These are phyloP conservation scores for Suillus fuscotomentosus DNA, from an alignment of 768 basidiomycete genomes.

Conservation along the genomic window DNA sequence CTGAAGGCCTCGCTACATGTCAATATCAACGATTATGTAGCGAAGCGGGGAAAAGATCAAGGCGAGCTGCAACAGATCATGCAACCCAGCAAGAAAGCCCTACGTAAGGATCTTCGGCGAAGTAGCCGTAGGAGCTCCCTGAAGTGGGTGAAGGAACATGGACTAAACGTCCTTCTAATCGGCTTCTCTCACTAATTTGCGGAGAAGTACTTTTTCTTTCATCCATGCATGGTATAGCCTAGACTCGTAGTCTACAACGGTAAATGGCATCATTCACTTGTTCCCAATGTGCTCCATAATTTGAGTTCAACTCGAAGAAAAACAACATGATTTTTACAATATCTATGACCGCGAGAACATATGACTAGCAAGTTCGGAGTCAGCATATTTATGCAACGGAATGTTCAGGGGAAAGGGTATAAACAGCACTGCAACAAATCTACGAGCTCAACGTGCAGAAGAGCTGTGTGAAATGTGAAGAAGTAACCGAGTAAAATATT, in stretches of 20 bases:
- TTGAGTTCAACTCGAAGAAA: not conserved
- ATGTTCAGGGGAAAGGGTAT: not conserved
- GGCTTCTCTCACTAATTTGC: conserved; percentile 38
- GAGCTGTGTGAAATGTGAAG: not conserved
- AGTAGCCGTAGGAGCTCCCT: conserved; percentile 46
- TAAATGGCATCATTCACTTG: not conserved
- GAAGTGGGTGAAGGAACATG: conserved; percentile 62
- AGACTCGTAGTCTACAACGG: not conserved
- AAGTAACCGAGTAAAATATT: not conserved
- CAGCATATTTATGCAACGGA: not conserved
- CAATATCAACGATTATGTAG: conserved; percentile 73
- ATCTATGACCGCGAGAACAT: not conserved
- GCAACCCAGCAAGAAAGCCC: conserved; percentile 58
- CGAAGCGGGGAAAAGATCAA: conserved; percentile 60
- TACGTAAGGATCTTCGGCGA: conserved; percentile 58
- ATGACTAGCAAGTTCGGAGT: not conserved
- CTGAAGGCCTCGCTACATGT: conserved; percentile 67
- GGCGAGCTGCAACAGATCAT: conserved; percentile 58
- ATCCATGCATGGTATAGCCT: not conserved
- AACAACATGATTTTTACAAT: not conserved
- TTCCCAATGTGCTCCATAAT: not conserved
- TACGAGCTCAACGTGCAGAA: not conserved
- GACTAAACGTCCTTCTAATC: conserved; percentile 63
- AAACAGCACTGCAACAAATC: not conserved
- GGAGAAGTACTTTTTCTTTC: not conserved